Percentiles rank a stretch among this genome's conserved stretches.
phyloP scores from a whole-genome alignment of 352 stramenopile species.

The Phytophthora colocasiae region DNA sequence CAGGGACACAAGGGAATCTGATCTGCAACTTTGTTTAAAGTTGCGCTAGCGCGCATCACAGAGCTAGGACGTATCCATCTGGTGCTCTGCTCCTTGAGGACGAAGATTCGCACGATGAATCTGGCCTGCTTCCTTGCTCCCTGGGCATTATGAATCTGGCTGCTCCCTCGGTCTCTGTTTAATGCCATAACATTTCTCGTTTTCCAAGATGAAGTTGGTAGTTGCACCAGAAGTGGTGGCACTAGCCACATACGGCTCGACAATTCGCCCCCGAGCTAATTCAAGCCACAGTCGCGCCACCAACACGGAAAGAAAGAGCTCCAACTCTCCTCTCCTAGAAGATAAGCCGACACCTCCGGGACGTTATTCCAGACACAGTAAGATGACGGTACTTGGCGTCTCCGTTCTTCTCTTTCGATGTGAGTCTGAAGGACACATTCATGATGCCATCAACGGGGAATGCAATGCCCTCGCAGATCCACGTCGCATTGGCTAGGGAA shows the following conservation, averaged over 20 bases:
- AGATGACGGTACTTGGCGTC: slow-evolving; percentile 22
- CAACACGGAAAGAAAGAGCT: slow-evolving; percentile 7
- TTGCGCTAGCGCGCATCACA: slow-evolving; percentile 25
- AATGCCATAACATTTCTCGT: not conserved
- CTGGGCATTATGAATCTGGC: not conserved
- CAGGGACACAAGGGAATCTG: not conserved
- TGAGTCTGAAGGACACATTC: slow-evolving; percentile 5
- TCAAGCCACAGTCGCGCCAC: slow-evolving; percentile 22
- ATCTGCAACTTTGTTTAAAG: slow-evolving; percentile 15
- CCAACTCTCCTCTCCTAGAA: slow-evolving; percentile 7
- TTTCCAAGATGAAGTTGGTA: slow-evolving; percentile 21
- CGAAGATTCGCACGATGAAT: slow-evolving; percentile 29
- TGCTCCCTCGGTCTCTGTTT: too few relatives aligned
- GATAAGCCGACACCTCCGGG: slow-evolving; percentile 6
- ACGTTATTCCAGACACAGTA: slow-evolving; percentile 10
- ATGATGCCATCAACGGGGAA: not conserved
- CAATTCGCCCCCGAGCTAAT: slow-evolving; percentile 22
- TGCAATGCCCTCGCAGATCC: slow-evolving; percentile 50
- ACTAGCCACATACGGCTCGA: slow-evolving; percentile 20
- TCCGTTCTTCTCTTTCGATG: slow-evolving; percentile 37
- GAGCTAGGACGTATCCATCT: slow-evolving; percentile 18
- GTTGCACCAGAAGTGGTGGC: slow-evolving; percentile 6
- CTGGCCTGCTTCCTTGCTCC: not conserved
- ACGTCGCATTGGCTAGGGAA: slow-evolving; percentile 55
- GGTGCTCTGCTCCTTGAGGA: slow-evolving; percentile 10